Evolutionary conservation across 495 filamentous ascomycete genomes (phyloP).

Genomic region (Cercophora newfieldiana): DNA sequence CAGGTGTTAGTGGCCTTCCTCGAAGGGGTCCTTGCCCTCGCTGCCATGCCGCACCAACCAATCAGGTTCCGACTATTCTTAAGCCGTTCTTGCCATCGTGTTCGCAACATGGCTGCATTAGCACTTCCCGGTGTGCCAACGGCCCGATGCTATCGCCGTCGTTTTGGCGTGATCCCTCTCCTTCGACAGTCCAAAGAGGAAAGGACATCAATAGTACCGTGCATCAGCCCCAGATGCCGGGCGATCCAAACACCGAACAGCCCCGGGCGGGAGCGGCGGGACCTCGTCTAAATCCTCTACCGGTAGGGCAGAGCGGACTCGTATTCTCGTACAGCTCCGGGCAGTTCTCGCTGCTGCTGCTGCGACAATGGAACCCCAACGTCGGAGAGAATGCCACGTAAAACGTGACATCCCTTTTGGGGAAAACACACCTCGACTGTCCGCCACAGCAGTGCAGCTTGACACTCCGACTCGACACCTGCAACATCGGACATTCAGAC

Average conservation of each 20-base stretch:
- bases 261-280: constrained; percentile 17
- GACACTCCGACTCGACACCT: not conserved
- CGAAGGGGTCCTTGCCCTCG: not conserved
- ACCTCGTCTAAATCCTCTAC: constrained; percentile 14
- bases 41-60: not conserved
- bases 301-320: constrained; percentile 24
- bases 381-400: constrained; percentile 18
- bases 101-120: not conserved
- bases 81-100: not conserved
- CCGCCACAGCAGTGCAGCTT: too few species aligned
- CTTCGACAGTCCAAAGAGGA: not conserved
- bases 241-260: not conserved
- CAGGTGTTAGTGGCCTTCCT: not conserved
- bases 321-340: not conserved
- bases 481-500: not conserved
- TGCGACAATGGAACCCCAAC: too few species aligned
- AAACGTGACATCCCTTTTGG: constrained; percentile 17
- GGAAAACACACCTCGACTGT: not conserved
- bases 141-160: not conserved
- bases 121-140: too few species aligned
- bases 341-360: not conserved
- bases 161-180: not conserved
- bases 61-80: not conserved
- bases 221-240: not conserved
- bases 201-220: not conserved